These are phyloP conservation scores for Termitomyces sp. DNA, from an alignment of 768 basidiomycete species.

Conservation along the genomic window DNA sequence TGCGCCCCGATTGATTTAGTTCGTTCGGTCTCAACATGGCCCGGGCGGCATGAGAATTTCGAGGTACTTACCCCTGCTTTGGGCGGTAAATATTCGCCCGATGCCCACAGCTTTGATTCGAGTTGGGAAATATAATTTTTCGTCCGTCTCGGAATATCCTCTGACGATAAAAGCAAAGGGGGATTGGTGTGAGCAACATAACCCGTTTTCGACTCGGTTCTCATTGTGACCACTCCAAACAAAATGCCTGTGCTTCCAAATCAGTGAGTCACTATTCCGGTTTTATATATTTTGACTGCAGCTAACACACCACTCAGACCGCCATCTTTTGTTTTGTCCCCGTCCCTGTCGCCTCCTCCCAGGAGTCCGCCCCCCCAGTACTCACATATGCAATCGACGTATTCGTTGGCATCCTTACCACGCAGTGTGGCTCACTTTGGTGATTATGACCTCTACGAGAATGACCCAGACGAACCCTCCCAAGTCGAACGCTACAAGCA, in stretches of 20 bases:
- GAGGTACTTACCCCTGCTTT: constrained; percentile 6
- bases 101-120: constrained; percentile 14
- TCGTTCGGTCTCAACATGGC: constrained; percentile 3
- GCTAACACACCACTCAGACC: constrained; percentile 8
- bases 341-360: neutral
- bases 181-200: constrained; percentile 15
- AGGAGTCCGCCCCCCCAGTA: neutral
- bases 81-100: constrained; percentile 1
- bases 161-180: constrained; percentile 13
- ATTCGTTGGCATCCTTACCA: constrained; percentile 6
- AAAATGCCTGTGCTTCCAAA: constrained; percentile 11
- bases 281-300: constrained; percentile 6
- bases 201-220: constrained; percentile 2
- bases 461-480: neutral
- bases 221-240: constrained; percentile 8
- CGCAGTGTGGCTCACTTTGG: constrained; percentile 8
- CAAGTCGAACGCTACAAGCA: neutral
- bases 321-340: constrained; percentile 2
- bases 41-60: constrained; percentile 5
- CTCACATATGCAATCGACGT: constrained; percentile 2
- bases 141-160: constrained; percentile 8
- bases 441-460: constrained; percentile 3
- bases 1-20: constrained; percentile 6
- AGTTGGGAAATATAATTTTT: constrained; percentile 7
- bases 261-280: constrained; percentile 11